These are phyloP conservation scores for Ambrosiella beaveri DNA, from an alignment of 2,329 filamentous ascomycete genomes.

Conservation along the genomic window DNA sequence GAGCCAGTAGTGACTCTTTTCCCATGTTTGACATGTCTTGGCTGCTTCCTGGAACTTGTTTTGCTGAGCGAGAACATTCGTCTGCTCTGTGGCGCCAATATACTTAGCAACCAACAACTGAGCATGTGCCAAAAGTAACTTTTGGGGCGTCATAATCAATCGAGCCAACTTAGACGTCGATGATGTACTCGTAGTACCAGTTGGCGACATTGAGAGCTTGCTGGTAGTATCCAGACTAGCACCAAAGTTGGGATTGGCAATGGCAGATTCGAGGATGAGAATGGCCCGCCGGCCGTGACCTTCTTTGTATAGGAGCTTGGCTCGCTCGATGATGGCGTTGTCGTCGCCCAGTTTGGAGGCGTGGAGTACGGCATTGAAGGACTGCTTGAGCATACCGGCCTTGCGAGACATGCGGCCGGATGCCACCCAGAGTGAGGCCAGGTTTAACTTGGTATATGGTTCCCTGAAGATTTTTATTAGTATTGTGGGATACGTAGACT, in stretches of 20 bases:
- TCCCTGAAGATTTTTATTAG: conserved; percentile 9
- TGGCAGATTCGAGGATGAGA: conserved; percentile 72
- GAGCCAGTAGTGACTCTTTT: conserved; percentile 94
- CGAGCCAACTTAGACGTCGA: conserved; percentile 19
- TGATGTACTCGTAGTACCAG: conserved; percentile 10
- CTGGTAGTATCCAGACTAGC: background rate
- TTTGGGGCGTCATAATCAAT: conserved; percentile 21
- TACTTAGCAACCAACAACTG: conserved; percentile 87
- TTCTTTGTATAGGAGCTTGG: conserved; percentile 81
- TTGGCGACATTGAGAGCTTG: background rate
- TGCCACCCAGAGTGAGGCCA: conserved; percentile 70
- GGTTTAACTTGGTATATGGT: conserved; percentile 40
- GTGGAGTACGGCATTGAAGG: conserved; percentile 84
- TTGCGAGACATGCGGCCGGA: conserved; percentile 79
- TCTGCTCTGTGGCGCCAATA: conserved; percentile 90
- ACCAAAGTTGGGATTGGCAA: conserved; percentile 22
- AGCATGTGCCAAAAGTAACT: conserved; percentile 54
- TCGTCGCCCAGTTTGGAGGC: conserved; percentile 71
- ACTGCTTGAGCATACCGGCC: conserved; percentile 64
- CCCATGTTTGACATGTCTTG: conserved; percentile 57
- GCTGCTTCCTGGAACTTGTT: conserved; percentile 70
- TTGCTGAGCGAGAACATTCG: conserved; percentile 62
- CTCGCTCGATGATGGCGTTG: conserved; percentile 85
- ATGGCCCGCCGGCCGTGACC: conserved; percentile 90
- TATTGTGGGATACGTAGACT: background rate